Percentiles rank a stretch among this genome's conserved stretches.
These are phyloP conservation scores for Salix caprea DNA, from an alignment of 345 rosid species.

Conservation along the genomic window DNA sequence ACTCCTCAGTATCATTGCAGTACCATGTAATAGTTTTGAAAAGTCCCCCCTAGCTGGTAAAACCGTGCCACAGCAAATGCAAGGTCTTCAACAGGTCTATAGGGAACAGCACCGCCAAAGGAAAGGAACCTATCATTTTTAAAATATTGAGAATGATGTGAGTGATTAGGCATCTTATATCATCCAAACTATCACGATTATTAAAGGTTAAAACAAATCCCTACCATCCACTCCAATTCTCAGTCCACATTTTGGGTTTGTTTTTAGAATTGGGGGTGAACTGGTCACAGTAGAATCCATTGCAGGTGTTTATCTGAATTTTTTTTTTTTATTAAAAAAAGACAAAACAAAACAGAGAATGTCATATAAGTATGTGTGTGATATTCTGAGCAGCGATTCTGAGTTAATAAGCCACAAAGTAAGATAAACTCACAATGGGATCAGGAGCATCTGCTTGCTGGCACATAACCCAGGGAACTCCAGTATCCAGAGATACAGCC, in stretches of 20 bases:
- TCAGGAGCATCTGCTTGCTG: slow-evolving; percentile 94
- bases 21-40: slow-evolving; percentile 98
- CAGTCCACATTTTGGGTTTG: slow-evolving; percentile 97
- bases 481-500: slow-evolving; percentile 83
- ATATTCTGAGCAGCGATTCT: not conserved
- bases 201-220: slow-evolving; percentile 12
- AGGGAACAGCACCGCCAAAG: slow-evolving; percentile 80
- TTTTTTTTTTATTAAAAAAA: not conserved
- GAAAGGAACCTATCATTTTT: slow-evolving; percentile 53
- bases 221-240: slow-evolving; percentile 97
- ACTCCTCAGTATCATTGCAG: not conserved
- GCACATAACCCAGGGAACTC: slow-evolving; percentile 99
- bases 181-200: slow-evolving; percentile 10
- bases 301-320: slow-evolving; percentile 87
- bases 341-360: not conserved
- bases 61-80: slow-evolving; percentile 93
- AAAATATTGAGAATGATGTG: slow-evolving; percentile 8
- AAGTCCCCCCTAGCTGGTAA: slow-evolving; percentile 90
- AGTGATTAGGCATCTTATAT: not conserved
- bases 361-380: slow-evolving; percentile 1
- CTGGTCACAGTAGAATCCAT: slow-evolving; percentile 95
- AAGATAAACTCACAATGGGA: slow-evolving; percentile 57
- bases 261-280: slow-evolving; percentile 82
- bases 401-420: not conserved
- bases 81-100: slow-evolving; percentile 84